phyloP scores from a whole-genome alignment of 257 asterid genomes.

The Jacaranda mimosifolia region DNA sequence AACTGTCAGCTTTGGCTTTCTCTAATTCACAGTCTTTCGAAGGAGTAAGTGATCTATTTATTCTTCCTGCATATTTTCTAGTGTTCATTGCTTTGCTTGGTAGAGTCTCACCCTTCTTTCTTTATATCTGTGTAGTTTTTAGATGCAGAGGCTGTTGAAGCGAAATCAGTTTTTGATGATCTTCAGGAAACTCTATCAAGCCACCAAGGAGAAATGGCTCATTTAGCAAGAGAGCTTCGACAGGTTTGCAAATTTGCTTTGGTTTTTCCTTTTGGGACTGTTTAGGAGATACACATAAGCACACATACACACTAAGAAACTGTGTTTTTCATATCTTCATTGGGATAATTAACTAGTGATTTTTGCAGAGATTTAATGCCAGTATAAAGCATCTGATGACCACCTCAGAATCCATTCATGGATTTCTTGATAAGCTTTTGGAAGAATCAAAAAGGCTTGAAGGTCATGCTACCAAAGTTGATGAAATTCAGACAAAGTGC shows the following conservation, averaged over 20 bases:
- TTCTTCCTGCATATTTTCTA: neutral
- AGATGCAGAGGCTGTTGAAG: slow-evolving; percentile 62
- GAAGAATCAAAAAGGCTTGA: slow-evolving; percentile 71
- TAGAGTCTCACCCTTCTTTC: slow-evolving; percentile 30
- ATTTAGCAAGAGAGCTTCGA: slow-evolving; percentile 77
- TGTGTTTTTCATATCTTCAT: slow-evolving; percentile 9
- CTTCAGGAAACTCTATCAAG: slow-evolving; percentile 65
- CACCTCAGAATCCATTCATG: slow-evolving; percentile 62
- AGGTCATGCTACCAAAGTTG: slow-evolving; percentile 61
- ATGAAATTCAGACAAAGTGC: slow-evolving; percentile 58
- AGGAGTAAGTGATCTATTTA: slow-evolving; percentile 56
- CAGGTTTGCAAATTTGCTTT: slow-evolving; percentile 57
- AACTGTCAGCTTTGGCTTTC: slow-evolving; percentile 63
- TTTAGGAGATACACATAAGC: neutral
- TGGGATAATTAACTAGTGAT: slow-evolving; percentile 14
- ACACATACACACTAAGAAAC: neutral
- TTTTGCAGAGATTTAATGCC: slow-evolving; percentile 60
- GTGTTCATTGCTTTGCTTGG: slow-evolving; percentile 20
- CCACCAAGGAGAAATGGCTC: slow-evolving; percentile 76
- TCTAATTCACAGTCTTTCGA: slow-evolving; percentile 58
- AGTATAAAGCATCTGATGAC: slow-evolving; percentile 58
- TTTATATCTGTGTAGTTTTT: slow-evolving; percentile 54
- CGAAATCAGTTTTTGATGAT: slow-evolving; percentile 63
- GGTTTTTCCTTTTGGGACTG: slow-evolving; percentile 14
- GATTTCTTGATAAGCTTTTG: slow-evolving; percentile 56